Evolutionary conservation across 345 rosid species (phyloP).

Genomic region (Gossypium bickii): DNA sequence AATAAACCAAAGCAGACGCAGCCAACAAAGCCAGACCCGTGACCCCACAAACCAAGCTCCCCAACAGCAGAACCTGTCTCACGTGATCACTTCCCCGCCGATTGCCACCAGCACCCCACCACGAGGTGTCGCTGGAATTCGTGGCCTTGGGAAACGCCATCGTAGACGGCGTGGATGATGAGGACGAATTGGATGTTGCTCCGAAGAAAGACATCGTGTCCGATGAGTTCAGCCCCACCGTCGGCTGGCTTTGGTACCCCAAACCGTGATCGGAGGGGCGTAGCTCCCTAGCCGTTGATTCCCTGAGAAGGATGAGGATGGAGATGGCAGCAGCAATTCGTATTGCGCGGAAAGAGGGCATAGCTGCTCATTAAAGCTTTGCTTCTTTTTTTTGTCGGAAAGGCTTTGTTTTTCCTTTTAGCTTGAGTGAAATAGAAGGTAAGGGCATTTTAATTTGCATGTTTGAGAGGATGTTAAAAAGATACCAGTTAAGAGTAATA

Average conservation of each 20-base stretch:
- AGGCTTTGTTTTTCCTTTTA: no score
- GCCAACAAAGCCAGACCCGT: conserved; percentile 48
- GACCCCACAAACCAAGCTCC: conserved; percentile 59
- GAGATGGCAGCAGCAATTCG: conserved; percentile 15
- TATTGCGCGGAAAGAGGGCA: background rate
- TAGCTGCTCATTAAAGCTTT: background rate
- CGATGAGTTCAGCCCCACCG: conserved; percentile 26
- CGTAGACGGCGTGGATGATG: conserved; percentile 14
- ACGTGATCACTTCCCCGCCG: conserved; percentile 29
- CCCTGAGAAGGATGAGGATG: conserved; percentile 15
- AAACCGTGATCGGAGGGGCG: conserved; percentile 78
- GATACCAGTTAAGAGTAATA: background rate
- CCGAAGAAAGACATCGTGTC: conserved; percentile 56
- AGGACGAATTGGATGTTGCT: conserved; percentile 12
- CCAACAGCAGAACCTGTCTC: conserved; percentile 62
- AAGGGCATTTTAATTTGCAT: background rate
- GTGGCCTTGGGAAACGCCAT: conserved; percentile 44
- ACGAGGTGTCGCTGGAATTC: conserved; percentile 35
- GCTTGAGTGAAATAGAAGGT: background rate
- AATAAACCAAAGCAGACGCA: conserved; percentile 42
- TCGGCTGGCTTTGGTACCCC: conserved; percentile 44
- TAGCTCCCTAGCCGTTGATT: conserved; percentile 42
- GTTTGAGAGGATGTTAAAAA: background rate
- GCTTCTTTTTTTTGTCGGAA: background rate
- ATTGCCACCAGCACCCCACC: conserved; percentile 29